Base-by-base conservation (phyloP, 192 early-diverging fungal species). In the Spizellomyces sp. region DNA sequence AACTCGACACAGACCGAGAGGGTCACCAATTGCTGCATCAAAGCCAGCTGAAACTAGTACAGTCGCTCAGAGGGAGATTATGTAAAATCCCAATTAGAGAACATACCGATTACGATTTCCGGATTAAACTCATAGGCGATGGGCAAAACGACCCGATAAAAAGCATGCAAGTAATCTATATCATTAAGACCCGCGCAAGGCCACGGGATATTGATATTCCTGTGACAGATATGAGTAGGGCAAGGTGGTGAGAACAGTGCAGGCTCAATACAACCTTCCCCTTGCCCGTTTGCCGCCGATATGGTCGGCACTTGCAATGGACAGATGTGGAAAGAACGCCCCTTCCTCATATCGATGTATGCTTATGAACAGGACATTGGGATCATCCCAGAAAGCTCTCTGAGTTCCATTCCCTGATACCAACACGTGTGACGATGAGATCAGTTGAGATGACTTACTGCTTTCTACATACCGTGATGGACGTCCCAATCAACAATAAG, bases 401-500 rank as follows among this genome's bases (percentile, higher is more conserved):
- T 98, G 94, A 43, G 91, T 96, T 4, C 96, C 96, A 73, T 98
- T 98, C 7, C 90, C 89, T 75, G 85, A 81, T 21, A 76, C 75
- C 58, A n/a, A 52, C n/a, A 19, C 4, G 43, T 75, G 27, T 55
- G 14, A 73, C 8, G 41, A 45, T 0, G 42, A 6, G 56, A 72
- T 36, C 27, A 36, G 27, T 36, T 36, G 27, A 36, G 27, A 36
- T 36, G 27, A 36, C 3, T 36, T 36, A 71, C 19, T 27, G 36
- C 59, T 27, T 22, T 14, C 27, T 15, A 45, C 48, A 44, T 81
- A 88, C 95, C 95, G 70, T 96, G 95, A 75, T 98, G 95, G 17
- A 96, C 81, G 71, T 98, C 95, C 95, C 96, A 98, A 69, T 98
- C 96, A 12, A 98, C 70, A 22, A 98, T 90, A 75, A 98, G 73